Evolutionary conservation across 768 basidiomycete species (phyloP), one percentile per base, ranked within the genome.

Genomic region (Hemileccinum rubropunctum): DNA sequence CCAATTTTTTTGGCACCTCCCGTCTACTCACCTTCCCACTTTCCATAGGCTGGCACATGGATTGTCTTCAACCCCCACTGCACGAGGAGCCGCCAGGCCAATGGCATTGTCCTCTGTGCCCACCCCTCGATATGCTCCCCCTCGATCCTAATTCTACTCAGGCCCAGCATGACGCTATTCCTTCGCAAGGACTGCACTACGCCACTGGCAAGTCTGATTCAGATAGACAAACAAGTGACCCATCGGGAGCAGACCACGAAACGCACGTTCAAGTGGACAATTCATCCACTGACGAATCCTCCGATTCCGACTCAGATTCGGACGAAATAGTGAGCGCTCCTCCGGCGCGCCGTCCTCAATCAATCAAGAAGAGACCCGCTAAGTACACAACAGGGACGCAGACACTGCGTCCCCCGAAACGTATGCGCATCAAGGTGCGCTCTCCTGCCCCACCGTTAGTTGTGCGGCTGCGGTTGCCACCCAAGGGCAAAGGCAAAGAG

Each of bases 31-130:
- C 42, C 7, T 27, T 37, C 45, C 6, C 18, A 18, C 45, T 30
- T 44, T 36, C 23, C 20, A 32, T 55, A 86, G 91, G 90, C 32
- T 92, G 88, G 88, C 91, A 94, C 67, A 82, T 84, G 77, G 80
- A 84, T 56, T 94, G 89, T 66, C 76, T 93, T 48, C 58, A 71
- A 33, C 91, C 93, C 30, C 84, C 88, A 0, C 71, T 97, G 14
- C 70, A 76, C 47, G 74, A 80, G 50, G 74, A 83, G 30, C 94
- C 94, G 2, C 77, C 82, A 33, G 91, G 91, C 58, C 76, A 76
- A 64, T 93, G 87, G 88, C 76, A 80, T 59, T 91, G 89, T 65
- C 86, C 86, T 21, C 51, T 66, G 26, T 91, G 89, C 62, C 77
- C 75, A 17, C 69, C 69, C 35, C 53, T 68, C 37, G 52, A 59